Base-by-base conservation (phyloP, 352 stramenopile species). In the Phytophthora ohioensis region DNA sequence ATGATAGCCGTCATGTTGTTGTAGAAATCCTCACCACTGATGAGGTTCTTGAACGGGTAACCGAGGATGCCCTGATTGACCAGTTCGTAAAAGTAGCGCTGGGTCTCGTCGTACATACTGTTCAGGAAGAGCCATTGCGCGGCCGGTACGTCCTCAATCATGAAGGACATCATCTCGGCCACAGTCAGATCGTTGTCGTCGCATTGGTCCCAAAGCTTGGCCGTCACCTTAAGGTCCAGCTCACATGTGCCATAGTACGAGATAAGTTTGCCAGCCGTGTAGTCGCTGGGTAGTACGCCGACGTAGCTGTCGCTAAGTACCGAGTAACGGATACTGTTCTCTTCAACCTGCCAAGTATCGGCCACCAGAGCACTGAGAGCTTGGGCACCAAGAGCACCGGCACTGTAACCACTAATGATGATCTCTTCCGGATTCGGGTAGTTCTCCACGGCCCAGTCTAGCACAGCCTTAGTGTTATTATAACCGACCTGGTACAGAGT, bases 41-140 rank as follows among this genome's bases (percentile, higher is more conserved):
- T 88, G 39, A 85, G 64, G 51, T 87, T 54, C 4, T 42, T 65
- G 71, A 91, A 91, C 17, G 81, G 85, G 62, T 80, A 92, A 41
- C 54, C 63, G 15, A 84, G 51, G 49, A 92, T 79, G 5, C 82
- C 83, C 21, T 90, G 41, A 21, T 75, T 45, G 45, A 90, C 75
- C 32, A 91, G 61, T 57, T 89, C 67, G 64, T 91, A 93, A 54
- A 91, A 93, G 62, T 82, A 80, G 31, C 85, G 85, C 69, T 93
- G 85, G 8, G 72, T 85, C 48, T 68, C 46, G 66, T 93, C 85
- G 60, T 69, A 75, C 72, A 85, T 89, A 45, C 80, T 89, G 76
- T 90, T 76, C 9, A 90, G 64, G 68, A 90, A 90, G 4, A 93
- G 65, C 85, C 85, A 93, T 53, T 90, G 70, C 52, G 72, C 78